Evolutionary conservation across 208 protist genomes (phyloP).

Genomic region (Trypanosoma rangeli): DNA sequence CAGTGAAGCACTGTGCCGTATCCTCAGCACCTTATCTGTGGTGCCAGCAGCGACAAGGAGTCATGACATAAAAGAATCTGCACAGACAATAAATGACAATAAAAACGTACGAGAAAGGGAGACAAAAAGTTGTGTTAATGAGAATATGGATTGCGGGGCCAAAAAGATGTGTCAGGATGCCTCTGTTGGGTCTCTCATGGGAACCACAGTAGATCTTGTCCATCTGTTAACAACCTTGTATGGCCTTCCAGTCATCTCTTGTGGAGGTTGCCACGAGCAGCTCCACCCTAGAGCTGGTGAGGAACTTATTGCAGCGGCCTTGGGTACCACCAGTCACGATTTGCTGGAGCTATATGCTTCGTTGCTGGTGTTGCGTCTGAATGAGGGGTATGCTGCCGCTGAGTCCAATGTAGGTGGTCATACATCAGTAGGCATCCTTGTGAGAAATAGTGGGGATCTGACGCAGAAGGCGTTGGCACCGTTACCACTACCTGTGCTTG

Average conservation of each 20-base stretch:
- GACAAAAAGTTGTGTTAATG: not conserved
- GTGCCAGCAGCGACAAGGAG: not conserved
- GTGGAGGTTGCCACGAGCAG: conserved; percentile 11
- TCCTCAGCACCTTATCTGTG: not conserved
- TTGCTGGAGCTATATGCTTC: conserved; percentile 21
- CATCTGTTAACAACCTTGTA: conserved; percentile 31
- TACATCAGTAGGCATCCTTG: not conserved
- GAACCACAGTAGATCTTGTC: conserved; percentile 19
- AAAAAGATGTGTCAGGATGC: not conserved
- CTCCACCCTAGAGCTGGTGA: conserved; percentile 22
- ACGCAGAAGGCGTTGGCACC: not conserved
- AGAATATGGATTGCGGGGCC: not conserved
- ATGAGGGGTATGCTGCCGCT: not conserved
- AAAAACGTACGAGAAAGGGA: not conserved
- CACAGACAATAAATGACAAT: not conserved
- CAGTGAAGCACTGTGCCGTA: conserved; percentile 1
- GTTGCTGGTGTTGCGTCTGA: conserved; percentile 21
- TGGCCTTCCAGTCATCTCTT: conserved; percentile 12
- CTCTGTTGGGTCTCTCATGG: not conserved
- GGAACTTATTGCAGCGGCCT: conserved; percentile 23
- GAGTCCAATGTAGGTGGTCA: not conserved
- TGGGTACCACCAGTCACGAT: conserved; percentile 21
- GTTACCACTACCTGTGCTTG: conserved; percentile 18
- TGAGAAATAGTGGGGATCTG: not conserved
- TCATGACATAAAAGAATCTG: not conserved